Base-by-base conservation (phyloP, 352 stramenopile genomes). In the Globisporangium radiosum region DNA sequence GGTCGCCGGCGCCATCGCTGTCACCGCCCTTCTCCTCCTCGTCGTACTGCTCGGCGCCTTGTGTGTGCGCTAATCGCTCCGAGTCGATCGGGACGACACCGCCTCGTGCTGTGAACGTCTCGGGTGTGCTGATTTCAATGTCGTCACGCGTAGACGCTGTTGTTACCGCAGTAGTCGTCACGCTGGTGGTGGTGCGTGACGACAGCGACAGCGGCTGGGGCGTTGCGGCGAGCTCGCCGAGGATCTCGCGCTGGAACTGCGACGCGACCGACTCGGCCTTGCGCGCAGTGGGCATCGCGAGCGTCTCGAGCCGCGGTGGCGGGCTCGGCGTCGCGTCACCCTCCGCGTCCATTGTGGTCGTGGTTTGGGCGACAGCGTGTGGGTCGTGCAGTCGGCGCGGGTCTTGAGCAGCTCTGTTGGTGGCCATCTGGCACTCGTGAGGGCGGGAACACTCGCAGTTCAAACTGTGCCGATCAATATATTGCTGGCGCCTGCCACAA, bases 241-340 rank as follows among this genome's bases (percentile, higher is more conserved):
- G 62, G 38, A 90, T 82, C 67, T 87, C 76, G 43, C 76, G 76
- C 72, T 87, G 80, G 47, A 87, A 65, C 61, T 81, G 72, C 51
- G 70, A 76, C 7, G 74, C 78, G 59, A 88, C 72, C 37, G 70
- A 85, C 25, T 86, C 80, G 42, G 64, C 53, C 14, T 63, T 66
- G n/a, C 59, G 50, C 15, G 52, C 36, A 19, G 51, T 57, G 56
- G 77, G 69, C 51, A 69, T 58, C 19, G 55, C 56, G 68, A 69
- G 48, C 49, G 48, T 45, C 43, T 44, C 49, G 44, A 60, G 52
- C 11, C 57, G 52, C 54, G 45, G 44, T n/a, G 54, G 60, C 7
- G 54, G 53, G 33, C 43, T 64, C 33, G 53, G 45, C 25, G 57
- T 56, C 43, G 39, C 33, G 42, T 43, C 59, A 4, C 36, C 51